Evolutionary conservation across 1,284 basidiomycete species (phyloP), one percentile per base, ranked within the genome.

Genomic region (Cutaneotrichosporon arboriforme): DNA sequence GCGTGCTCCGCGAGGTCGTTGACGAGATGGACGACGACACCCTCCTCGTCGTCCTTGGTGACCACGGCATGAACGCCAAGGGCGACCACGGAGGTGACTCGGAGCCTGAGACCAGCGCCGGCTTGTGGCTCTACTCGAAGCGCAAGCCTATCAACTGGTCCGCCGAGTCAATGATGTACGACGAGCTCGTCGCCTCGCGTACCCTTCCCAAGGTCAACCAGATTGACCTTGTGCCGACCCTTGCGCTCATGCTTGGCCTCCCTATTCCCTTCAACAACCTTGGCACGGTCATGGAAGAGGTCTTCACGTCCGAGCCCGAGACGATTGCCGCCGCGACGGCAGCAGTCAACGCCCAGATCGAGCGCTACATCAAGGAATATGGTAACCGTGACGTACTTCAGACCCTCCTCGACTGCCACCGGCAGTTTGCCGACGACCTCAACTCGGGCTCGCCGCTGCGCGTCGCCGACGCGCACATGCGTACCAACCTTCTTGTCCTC

Each of bases 21-120:
- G 70, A 73, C 2, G 56, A 75, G 48, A 46, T 82, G 48, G 85
- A 89, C 58, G 82, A 92, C 7, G 85, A 93, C 49, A 96, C 93
- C 0, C 78, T 98, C 0, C 80, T 99, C 2, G 81, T 99, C 42
- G 81, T 99, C 2, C 80, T 98, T 8, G 96, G 96, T 1, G 94
- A 98, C 68, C 96, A 98, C 68, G 94, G 96, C 0, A 98, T 98
- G 96, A 93, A 97, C 68, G 79, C 83, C 43, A 82, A 86, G 33
- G 96, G 96, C 8, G 94, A 99, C 64, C 94, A 98, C 65, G 94
- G 94, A 0, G 94, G 96, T 1, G 96, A 97, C 66, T 85, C 86
- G 0, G 79, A 81, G 14, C 81, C 88, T 21, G 96, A 99, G 67
- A 88, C 90, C 0, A 86, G 88, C 5, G 80, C 90, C 1, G 92